Evolutionary conservation across 768 basidiomycete genomes (phyloP), one percentile per base, ranked within the genome.

Genomic region (Dentipellis fragilis): DNA sequence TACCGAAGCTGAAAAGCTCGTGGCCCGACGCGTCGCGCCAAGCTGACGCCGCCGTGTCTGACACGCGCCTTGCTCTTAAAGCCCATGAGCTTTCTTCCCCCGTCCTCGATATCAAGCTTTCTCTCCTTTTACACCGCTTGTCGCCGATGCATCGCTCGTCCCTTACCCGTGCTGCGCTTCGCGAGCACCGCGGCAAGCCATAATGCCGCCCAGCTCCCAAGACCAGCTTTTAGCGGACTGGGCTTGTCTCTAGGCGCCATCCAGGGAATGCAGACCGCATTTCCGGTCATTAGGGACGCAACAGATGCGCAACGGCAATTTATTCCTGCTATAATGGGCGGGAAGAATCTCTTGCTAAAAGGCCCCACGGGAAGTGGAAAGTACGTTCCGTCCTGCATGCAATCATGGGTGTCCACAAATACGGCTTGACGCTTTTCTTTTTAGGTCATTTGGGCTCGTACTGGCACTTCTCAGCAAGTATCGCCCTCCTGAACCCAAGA

Each of bases 331-430:
- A 72, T 87, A 9, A 57, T 84, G 34, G 64, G 65, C 17, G 75
- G 75, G 7, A 76, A 76, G 62, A 82, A 89, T 65, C 72, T 89
- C 16, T 67, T 89, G 12, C 61, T 90, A 53, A 83, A 79, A 59
- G 87, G 88, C 59, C 70, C 71, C 22, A 87, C 88, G n/a, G 88
- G 89, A 4, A 80, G 82, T 47, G 89, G 87, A 71, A 90, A 90
- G 88, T 89, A 65, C 57, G 85, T 72, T 21, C 6, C 21, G 23
- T 46, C 14, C 10, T 29, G 6, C 29, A 29, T 29, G n/a, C 29
- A 29, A 6, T 29, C 29, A 29, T 11, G 4, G 10, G 23, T 9
- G 4, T 10, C 19, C 14, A 36, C 22, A 10, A 7, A 40, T 34
- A n/a, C 36, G 34, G 12, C 38, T 29, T 46, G 47, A 38, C 53